Conservation (phyloP, 768 basidiomycete species). For the Ramaria sp. region DNA sequence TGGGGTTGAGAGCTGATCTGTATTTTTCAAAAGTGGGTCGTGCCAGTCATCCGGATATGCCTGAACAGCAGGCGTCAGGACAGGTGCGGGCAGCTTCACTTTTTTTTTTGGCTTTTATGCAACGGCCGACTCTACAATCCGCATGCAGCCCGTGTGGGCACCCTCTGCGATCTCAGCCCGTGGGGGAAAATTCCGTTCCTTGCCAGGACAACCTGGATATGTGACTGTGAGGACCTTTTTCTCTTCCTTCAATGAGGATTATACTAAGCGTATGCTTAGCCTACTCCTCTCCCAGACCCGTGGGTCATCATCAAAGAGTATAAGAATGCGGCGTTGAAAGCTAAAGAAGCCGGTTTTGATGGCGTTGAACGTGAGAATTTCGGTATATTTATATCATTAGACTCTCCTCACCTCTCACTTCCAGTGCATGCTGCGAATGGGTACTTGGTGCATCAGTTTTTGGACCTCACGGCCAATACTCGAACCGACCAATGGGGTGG, state of each 20-base stretch:
- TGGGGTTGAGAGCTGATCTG: background rate
- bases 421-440: slow-evolving; percentile 22
- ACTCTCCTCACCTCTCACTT: background rate
- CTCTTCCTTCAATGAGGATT: background rate
- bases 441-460: slow-evolving; percentile 29
- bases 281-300: slow-evolving; percentile 18
- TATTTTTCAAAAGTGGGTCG: slow-evolving; percentile 21
- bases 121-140: background rate
- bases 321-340: slow-evolving; percentile 29
- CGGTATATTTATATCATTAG: background rate
- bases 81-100: slow-evolving; percentile 14
- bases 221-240: slow-evolving; percentile 24
- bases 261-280: background rate
- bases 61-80: slow-evolving; percentile 28
- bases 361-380: slow-evolving; percentile 34
- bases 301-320: slow-evolving; percentile 3
- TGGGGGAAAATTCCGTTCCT: slow-evolving; percentile 29
- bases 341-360: slow-evolving; percentile 45
- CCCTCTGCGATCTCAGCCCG: slow-evolving; percentile 33
- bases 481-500: slow-evolving; percentile 37
- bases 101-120: background rate
- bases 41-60: slow-evolving; percentile 25
- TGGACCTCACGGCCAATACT: slow-evolving; percentile 24
- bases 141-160: slow-evolving; percentile 29
- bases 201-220: slow-evolving; percentile 28